Evolutionary conservation across 176 grass and related monocot species (phyloP), one percentile per base, ranked within the genome.

Genomic region (Carex cristatella): DNA sequence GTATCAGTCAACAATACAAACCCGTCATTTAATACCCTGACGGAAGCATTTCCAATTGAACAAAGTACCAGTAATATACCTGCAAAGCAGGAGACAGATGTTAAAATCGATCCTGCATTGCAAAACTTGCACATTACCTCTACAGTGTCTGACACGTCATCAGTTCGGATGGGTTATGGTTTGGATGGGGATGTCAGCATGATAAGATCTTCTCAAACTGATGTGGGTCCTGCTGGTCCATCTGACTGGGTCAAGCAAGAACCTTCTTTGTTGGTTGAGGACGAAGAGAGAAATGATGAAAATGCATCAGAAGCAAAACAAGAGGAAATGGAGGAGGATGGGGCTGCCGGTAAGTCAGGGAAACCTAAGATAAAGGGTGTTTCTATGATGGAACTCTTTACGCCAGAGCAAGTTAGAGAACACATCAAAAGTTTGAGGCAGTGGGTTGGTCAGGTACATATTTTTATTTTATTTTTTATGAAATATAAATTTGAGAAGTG

Each of bases 291-390:
- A 55, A 83, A 83, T 49, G 61, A 83, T 78, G 85, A 91, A 82
- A 85, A 87, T 71, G 70, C 67, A n/a, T 31, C 67, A 63, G 93
- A 95, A 61, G 81, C 92, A 81, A 95, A 95, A 71, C 86, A 96
- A 84, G 97, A 99, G 79, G 69, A 89, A 84, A 91, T 83, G 86
- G 56, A 61, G 10, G 97, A 99, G 81, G 81, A 76, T 33, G 80
- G 87, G 14, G 69, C 89, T 63, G 88, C 88, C 44, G 84, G 83
- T 87, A 99, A 94, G 92, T 94, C 93, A 42, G 97, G 97, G 72
- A 99, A 99, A 87, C 90, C 97, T 76, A 99, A 96, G 70, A 94
- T 99, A 88, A 96, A 99, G 83, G 97, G 97, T 84, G 97, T 96
- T 86, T 99, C 97, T 32, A 72, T 99, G 87, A 99, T 89, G 53